Conservation (phyloP, 345 rosid species). For the Eucalyptus polyanthemos region DNA sequence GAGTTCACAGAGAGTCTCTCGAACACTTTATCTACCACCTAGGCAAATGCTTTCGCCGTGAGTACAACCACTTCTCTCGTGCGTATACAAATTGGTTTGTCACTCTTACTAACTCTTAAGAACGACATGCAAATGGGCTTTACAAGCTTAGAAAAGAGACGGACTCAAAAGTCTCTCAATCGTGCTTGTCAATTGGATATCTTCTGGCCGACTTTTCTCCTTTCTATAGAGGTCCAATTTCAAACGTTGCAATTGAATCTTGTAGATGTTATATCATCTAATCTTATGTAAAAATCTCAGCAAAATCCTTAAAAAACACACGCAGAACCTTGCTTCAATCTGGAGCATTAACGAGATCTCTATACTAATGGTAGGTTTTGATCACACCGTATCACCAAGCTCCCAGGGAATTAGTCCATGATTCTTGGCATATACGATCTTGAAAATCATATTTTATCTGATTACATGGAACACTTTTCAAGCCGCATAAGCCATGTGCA, state of each 20-base stretch:
- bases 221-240: not conserved
- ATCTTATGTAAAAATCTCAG: not conserved
- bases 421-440: not conserved
- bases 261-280: not conserved
- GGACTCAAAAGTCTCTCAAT: not conserved
- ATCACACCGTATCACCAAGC: fast-evolving
- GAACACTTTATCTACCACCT: not conserved
- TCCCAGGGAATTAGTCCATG: not conserved
- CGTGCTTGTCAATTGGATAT: not conserved
- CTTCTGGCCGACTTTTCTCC: not conserved
- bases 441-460: not conserved
- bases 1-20: not conserved
- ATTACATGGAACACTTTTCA: not conserved
- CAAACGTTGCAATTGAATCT: not conserved
- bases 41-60: not conserved
- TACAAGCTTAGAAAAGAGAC: not conserved
- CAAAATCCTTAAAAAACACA: not conserved
- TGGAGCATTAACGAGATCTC: not conserved
- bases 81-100: not conserved
- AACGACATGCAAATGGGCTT: not conserved
- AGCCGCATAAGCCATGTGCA: not conserved
- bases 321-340: not conserved
- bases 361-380: not conserved
- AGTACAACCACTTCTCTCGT: not conserved
- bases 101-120: not conserved